phyloP scores from a whole-genome alignment of 192 early-diverging fungal species.

The Gaertneriomyces sp. region DNA sequence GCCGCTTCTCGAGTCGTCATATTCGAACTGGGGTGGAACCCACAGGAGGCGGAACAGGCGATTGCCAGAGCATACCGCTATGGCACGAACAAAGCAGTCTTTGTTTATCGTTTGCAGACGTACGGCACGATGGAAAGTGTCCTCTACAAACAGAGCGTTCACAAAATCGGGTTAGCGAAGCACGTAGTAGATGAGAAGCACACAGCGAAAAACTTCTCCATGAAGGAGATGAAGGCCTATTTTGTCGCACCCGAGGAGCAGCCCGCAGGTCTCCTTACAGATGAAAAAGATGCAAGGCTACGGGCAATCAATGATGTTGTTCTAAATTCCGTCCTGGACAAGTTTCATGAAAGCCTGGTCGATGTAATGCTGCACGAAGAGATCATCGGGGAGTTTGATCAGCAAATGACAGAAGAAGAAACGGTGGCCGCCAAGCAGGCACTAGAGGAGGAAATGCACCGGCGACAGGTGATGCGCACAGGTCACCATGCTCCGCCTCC shows the following conservation, averaged over 20 bases:
- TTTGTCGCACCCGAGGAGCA: slow-evolving; percentile 26
- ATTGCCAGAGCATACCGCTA: slow-evolving; percentile 57
- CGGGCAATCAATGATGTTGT: slow-evolving; percentile 6
- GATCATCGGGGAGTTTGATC: slow-evolving; percentile 21
- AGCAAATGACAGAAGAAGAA: slow-evolving; percentile 27
- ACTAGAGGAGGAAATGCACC: slow-evolving; percentile 15
- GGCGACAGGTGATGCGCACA: slow-evolving; percentile 9
- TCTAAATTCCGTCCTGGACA: slow-evolving; percentile 4
- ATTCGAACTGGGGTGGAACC: slow-evolving; percentile 64
- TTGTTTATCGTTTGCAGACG: slow-evolving; percentile 45
- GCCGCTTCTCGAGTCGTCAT: slow-evolving; percentile 55
- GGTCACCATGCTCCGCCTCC: no score
- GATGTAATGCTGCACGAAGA: slow-evolving; percentile 15
- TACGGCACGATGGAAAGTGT: slow-evolving; percentile 43
- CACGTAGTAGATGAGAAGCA: slow-evolving; percentile 63
- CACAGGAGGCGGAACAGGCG: slow-evolving; percentile 41
- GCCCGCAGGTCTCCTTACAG: neutral
- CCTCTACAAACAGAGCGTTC: slow-evolving; percentile 64
- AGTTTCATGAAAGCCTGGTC: neutral
- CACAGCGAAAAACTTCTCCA: slow-evolving; percentile 43
- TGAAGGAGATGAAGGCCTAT: slow-evolving; percentile 50
- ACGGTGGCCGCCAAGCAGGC: neutral
- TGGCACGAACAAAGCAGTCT: slow-evolving; percentile 42
- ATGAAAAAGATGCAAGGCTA: neutral
- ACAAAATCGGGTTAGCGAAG: slow-evolving; percentile 68